These are phyloP conservation scores for Entomortierella lignicola DNA, from an alignment of 192 early-diverging fungal species.

Conservation along the genomic window DNA sequence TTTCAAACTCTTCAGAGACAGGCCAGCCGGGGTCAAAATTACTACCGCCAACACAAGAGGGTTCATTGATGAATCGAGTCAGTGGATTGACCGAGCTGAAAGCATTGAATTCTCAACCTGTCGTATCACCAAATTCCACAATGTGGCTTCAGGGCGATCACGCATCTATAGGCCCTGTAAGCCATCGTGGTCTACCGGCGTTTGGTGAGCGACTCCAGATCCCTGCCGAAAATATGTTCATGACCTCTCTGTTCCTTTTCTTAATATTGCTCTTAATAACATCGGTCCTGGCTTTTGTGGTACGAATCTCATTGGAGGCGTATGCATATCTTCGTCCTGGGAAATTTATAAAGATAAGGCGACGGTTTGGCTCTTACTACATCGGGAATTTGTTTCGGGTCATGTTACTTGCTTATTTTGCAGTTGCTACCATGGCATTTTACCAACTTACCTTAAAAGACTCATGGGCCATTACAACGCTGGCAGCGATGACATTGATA, in stretches of 20 bases:
- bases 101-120: no score
- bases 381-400: constrained; percentile 42
- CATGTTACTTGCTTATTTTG: constrained; percentile 47
- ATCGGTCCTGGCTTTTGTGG: constrained; percentile 22
- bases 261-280: constrained; percentile 31
- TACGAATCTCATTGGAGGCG: constrained; percentile 24
- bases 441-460: constrained; percentile 46
- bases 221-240: constrained; percentile 51
- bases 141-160: no score
- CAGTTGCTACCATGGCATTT: constrained; percentile 46
- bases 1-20: not conserved
- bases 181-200: no score
- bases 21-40: not conserved
- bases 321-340: constrained; percentile 33
- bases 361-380: constrained; percentile 30
- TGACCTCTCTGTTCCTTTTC: constrained; percentile 46
- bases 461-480: constrained; percentile 31
- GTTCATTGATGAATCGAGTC: constrained; percentile 28
- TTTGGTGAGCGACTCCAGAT: constrained; percentile 43
- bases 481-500: constrained; percentile 33
- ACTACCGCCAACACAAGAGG: constrained; percentile 12
- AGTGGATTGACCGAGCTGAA: not conserved
- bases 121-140: no score
- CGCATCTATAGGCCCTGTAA: no score
- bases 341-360: constrained; percentile 40